Percentiles rank a stretch among this genome's conserved stretches.
phyloP scores from a whole-genome alignment of 139 green algal species.

The Tetraselmis striata region DNA sequence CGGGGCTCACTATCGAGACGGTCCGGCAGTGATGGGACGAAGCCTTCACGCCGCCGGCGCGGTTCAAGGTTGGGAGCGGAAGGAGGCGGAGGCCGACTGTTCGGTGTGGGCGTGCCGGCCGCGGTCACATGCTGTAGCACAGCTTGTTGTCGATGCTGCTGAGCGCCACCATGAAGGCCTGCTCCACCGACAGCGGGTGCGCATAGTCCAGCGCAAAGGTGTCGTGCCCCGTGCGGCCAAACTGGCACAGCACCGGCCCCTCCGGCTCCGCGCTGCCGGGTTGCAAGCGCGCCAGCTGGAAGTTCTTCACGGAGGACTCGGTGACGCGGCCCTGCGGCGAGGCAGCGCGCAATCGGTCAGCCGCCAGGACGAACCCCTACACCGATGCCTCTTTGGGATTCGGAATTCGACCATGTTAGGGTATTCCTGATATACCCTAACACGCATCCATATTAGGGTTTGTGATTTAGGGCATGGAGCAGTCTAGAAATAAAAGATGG shows the following conservation, averaged over 20 bases:
- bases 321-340: constrained; percentile 6
- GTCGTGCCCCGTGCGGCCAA: constrained; percentile 3
- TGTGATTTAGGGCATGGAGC: too few relatives aligned
- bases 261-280: neutral
- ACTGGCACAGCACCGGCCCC: neutral
- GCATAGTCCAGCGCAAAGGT: constrained; percentile 8
- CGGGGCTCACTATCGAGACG: too few relatives aligned
- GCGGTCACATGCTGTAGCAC: neutral
- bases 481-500: too few relatives aligned
- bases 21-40: too few relatives aligned
- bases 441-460: too few relatives aligned
- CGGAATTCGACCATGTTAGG: too few relatives aligned
- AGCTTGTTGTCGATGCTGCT: constrained; percentile 12
- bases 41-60: too few relatives aligned
- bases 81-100: too few relatives aligned
- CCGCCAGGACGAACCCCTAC: neutral
- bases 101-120: neutral
- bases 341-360: too few relatives aligned
- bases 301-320: constrained; percentile 13
- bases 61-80: too few relatives aligned
- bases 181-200: constrained; percentile 1
- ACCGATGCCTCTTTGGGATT: neutral
- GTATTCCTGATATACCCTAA: too few relatives aligned
- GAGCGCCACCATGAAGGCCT: constrained; percentile 5
- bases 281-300: neutral